Percentiles rank a stretch among this genome's conserved stretches.
Evolutionary conservation across 345 rosid species (phyloP).

Genomic region (Melastoma malabathricum): DNA sequence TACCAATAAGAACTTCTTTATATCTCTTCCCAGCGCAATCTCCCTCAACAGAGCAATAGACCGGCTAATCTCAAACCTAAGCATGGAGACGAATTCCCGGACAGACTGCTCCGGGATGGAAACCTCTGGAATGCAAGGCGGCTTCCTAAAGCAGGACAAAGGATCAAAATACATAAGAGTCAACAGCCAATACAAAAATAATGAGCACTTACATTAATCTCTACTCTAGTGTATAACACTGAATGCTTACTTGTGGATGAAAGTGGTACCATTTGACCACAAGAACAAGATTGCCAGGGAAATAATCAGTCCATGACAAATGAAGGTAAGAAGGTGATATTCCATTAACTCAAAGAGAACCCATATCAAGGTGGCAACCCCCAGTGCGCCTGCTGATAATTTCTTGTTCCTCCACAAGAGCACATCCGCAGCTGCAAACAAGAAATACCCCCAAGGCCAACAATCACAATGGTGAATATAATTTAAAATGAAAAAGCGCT

Average conservation of each 20-base stretch:
- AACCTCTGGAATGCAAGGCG: constrained; percentile 32
- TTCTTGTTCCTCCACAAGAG: constrained; percentile 97
- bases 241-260: constrained; percentile 93
- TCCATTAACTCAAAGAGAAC: constrained; percentile 68
- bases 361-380: constrained; percentile 67
- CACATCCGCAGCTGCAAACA: constrained; percentile 8
- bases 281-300: constrained; percentile 67
- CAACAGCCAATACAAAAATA: no score
- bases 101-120: constrained; percentile 29
- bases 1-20: constrained; percentile 36
- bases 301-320: constrained; percentile 58
- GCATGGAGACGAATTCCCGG: constrained; percentile 19
- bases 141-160: constrained; percentile 15
- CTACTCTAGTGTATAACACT: no score
- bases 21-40: constrained; percentile 36
- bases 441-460: no score
- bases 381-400: constrained; percentile 71
- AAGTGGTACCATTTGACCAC: constrained; percentile 77
- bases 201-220: background rate
- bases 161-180: background rate
- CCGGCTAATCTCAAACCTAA: constrained; percentile 24
- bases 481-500: no score
- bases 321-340: constrained; percentile 65
- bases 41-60: constrained; percentile 19
- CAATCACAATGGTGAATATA: no score